Conservation (phyloP, 2,329 filamentous ascomycete genomes). For the Trichophyton schoenleinii region DNA sequence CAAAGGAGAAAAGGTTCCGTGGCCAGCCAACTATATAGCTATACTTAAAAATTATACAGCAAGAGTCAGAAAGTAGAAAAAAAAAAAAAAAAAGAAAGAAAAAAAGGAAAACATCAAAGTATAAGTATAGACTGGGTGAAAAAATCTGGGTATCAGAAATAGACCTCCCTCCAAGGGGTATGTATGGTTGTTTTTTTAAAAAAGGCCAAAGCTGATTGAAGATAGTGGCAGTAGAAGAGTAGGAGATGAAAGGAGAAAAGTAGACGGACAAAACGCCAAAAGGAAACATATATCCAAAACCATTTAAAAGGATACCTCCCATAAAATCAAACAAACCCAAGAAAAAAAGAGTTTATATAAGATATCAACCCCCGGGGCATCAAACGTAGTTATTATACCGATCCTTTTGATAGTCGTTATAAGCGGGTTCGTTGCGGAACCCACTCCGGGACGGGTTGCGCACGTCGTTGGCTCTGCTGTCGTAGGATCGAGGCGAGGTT, state of each 20-base stretch:
- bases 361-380: not conserved
- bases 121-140: not conserved
- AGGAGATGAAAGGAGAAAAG: not conserved
- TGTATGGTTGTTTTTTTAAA: not conserved
- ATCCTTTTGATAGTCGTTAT: not conserved
- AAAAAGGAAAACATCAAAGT: not conserved
- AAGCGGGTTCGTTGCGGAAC: not conserved
- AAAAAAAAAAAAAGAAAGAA: not conserved
- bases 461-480: not conserved
- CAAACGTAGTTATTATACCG: not conserved
- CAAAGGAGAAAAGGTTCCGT: not conserved
- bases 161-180: not conserved
- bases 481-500: not conserved
- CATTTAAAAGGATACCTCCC: not conserved
- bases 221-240: not conserved
- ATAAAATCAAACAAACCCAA: not conserved
- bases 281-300: not conserved
- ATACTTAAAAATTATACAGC: not conserved
- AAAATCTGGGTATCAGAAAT: not conserved
- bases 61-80: not conserved
- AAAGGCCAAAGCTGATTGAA: not conserved
- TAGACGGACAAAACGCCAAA: not conserved
- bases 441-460: not conserved
- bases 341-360: not conserved
- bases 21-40: too few species aligned